These are phyloP conservation scores for Toxicodendron radicans DNA, from an alignment of 345 rosid genomes.

Conservation along the genomic window DNA sequence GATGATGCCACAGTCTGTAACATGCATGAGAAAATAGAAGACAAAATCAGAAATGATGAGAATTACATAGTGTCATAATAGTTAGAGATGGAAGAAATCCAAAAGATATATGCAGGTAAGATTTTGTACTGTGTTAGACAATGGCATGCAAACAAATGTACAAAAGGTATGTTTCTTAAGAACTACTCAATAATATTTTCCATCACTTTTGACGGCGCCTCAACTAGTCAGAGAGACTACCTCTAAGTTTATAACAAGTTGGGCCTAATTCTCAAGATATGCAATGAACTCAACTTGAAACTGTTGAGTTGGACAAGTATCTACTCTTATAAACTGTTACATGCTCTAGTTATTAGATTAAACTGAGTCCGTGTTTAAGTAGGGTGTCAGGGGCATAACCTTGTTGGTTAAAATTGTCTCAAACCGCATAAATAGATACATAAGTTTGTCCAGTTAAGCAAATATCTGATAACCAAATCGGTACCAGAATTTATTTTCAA, in stretches of 20 bases:
- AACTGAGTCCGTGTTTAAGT: too few species aligned
- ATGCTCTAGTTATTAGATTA: background rate
- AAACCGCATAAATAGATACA: too few species aligned
- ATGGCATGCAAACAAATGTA: background rate
- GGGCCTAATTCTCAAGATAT: background rate
- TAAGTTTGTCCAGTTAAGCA: too few species aligned
- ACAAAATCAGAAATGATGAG: background rate
- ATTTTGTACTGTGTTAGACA: background rate
- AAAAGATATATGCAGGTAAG: background rate
- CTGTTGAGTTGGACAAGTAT: background rate
- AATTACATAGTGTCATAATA: background rate
- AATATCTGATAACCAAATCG: too few species aligned
- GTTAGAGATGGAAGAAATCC: background rate
- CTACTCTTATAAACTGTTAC: background rate
- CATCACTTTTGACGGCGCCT: background rate
- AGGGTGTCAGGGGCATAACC: too few species aligned
- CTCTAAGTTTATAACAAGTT: background rate
- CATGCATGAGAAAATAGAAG: conserved; percentile 21
- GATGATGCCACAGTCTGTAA: conserved; percentile 60
- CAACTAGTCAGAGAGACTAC: background rate
- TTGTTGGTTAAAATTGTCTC: too few species aligned
- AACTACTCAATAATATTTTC: background rate
- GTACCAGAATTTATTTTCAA: too few species aligned
- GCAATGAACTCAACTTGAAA: background rate
- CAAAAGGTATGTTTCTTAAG: background rate